Conservation (phyloP, 2,329 filamentous ascomycete species). For the Colletotrichum nymphaeae region DNA sequence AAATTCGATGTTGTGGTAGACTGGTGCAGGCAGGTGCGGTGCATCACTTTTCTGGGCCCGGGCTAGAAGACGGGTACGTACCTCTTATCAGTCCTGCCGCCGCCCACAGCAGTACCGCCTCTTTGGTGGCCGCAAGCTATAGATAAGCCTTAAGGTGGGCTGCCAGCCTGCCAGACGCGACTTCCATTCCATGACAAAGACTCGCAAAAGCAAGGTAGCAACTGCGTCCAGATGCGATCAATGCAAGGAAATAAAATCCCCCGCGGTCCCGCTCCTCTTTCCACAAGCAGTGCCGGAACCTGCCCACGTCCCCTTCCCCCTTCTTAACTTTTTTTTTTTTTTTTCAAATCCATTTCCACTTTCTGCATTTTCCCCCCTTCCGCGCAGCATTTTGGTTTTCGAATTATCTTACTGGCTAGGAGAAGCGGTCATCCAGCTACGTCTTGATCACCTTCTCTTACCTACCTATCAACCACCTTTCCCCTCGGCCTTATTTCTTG, state of each 20-base stretch:
- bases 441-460: background rate
- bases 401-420: constrained; percentile 3
- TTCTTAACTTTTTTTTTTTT: constrained; percentile 3
- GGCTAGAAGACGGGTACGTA: constrained; percentile 20
- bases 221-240: background rate
- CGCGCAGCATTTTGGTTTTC: background rate
- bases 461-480: background rate
- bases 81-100: background rate
- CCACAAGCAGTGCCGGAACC: no score
- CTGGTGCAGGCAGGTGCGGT: background rate
- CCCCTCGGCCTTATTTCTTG: background rate
- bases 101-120: no score
- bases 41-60: constrained; percentile 28
- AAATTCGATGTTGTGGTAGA: constrained; percentile 31
- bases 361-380: background rate
- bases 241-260: constrained; percentile 28
- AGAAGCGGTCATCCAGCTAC: background rate
- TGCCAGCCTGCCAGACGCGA: no score
- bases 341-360: background rate
- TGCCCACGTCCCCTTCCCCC: background rate
- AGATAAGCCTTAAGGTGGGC: no score
- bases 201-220: no score
- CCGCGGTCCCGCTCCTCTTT: background rate
- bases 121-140: no score
- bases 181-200: no score